phyloP scores from a whole-genome alignment of 495 filamentous ascomycete genomes.

The Apiosordaria backusii region DNA sequence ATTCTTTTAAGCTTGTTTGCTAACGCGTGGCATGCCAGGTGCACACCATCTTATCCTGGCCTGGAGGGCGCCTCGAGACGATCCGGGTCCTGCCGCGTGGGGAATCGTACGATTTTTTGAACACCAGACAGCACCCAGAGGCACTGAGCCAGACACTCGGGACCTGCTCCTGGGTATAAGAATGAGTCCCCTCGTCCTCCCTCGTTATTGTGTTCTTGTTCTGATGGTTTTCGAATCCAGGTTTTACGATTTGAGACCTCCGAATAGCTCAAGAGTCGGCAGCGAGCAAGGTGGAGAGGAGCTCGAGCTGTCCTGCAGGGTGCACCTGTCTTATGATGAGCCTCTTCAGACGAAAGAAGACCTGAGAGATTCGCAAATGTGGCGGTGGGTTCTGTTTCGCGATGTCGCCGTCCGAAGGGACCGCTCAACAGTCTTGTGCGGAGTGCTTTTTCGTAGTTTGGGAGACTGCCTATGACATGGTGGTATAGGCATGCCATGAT shows the following conservation, averaged over 20 bases:
- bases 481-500: background rate
- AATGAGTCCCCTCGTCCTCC: background rate
- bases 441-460: background rate
- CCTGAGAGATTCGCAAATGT: background rate
- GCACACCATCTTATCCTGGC: constrained; percentile 18
- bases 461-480: background rate
- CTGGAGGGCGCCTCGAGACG: constrained; percentile 18
- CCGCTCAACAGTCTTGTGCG: background rate
- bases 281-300: background rate
- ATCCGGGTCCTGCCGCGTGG: constrained; percentile 29
- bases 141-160: background rate
- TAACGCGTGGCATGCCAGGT: constrained; percentile 5
- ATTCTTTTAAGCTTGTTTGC: constrained; percentile 16
- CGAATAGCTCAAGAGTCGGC: background rate
- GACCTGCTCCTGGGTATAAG: constrained; percentile 11
- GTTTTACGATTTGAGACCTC: background rate
- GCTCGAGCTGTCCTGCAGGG: background rate
- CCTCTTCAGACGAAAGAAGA: background rate
- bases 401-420: too few species aligned
- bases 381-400: background rate
- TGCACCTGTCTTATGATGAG: background rate
- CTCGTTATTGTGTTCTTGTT: background rate
- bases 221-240: background rate
- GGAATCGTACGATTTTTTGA: constrained; percentile 33
- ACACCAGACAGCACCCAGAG: constrained; percentile 11